Evolutionary conservation across 1,284 basidiomycete genomes (phyloP).

Genomic region (Anthracocystis panici-leucophaei): DNA sequence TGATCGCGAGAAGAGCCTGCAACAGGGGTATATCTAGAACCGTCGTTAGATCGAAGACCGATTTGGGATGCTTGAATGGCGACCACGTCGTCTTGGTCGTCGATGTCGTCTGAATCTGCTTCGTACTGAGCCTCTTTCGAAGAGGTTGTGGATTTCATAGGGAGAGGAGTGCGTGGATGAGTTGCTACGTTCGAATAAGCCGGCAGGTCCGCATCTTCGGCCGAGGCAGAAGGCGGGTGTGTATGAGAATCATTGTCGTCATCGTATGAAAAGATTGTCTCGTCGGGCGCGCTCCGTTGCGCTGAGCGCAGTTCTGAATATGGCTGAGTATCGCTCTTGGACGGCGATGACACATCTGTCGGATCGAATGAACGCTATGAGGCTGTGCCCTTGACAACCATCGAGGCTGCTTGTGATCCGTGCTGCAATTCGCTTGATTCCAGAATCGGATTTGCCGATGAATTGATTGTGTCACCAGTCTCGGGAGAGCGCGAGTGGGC

Average conservation of each 20-base stretch:
- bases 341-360: neutral
- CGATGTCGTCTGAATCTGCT: conserved; percentile 66
- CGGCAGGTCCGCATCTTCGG: conserved; percentile 14
- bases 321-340: conserved; percentile 17
- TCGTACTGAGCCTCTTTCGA: conserved; percentile 70
- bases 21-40: conserved; percentile 12
- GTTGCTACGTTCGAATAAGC: conserved; percentile 24
- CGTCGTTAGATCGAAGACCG: conserved; percentile 11
- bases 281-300: conserved; percentile 3
- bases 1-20: conserved; percentile 11
- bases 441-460: neutral
- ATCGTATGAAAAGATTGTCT: conserved; percentile 25
- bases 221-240: neutral
- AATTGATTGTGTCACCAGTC: neutral
- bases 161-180: conserved; percentile 23
- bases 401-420: neutral
- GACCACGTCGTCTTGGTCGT: conserved; percentile 42
- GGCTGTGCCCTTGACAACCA: neutral
- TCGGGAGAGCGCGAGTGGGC: neutral
- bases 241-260: conserved; percentile 12
- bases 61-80: conserved; percentile 46
- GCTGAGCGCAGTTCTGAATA: conserved; percentile 7
- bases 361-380: conserved; percentile 1
- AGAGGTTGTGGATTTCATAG: conserved; percentile 59
- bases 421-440: neutral